Evolutionary conservation across 164 flowering plant species (phyloP).

Genomic region (Magnolia officinalis): DNA sequence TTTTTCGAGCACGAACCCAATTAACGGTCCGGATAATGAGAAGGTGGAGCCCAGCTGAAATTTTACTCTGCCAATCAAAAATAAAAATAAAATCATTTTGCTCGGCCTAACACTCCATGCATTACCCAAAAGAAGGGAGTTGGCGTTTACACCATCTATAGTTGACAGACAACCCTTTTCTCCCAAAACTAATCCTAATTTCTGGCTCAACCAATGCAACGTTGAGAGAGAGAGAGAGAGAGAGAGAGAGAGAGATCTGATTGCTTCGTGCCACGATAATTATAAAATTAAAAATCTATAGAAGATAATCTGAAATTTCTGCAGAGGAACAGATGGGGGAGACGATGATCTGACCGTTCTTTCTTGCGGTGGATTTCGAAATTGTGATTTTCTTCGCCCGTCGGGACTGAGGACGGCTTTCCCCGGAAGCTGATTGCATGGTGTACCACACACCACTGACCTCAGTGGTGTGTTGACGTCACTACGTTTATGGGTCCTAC

Average conservation of each 20-base stretch:
- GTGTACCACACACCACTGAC: no score
- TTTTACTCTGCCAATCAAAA: no score
- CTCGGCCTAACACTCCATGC: no score
- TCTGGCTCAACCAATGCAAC: not conserved
- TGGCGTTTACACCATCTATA: not conserved
- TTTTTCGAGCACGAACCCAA: not conserved
- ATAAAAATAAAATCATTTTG: no score
- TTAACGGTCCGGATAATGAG: not conserved
- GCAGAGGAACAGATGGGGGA: not conserved
- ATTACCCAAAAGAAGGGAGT: no score
- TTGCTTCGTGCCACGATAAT: no score
- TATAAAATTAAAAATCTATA: not conserved
- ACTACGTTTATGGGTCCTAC: no score
- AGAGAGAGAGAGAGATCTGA: not conserved
- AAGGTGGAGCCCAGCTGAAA: not conserved
- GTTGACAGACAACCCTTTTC: not conserved
- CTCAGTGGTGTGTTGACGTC: no score
- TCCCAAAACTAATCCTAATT: not conserved
- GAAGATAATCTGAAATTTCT: no score
- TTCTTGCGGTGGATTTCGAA: not conserved
- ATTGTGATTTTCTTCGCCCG: not conserved
- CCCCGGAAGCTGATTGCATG: not conserved
- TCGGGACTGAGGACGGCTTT: not conserved
- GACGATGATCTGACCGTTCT: not conserved
- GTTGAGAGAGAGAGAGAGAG: not conserved